Base-by-base conservation (phyloP, 768 basidiomycete species). In the Pholiota conissans region DNA sequence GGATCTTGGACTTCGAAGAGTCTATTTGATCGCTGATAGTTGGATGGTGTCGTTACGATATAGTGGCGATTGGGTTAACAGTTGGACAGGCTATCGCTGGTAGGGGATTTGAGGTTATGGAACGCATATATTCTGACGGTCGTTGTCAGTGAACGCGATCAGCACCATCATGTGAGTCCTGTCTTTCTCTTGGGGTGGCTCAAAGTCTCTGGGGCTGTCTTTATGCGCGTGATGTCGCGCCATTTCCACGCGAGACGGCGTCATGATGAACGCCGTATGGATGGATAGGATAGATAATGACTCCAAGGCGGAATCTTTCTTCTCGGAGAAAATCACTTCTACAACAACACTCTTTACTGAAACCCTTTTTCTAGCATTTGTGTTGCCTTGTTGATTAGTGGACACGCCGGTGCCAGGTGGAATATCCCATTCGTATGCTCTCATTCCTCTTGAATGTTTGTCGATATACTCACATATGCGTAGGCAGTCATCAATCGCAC, bases 381-480 rank as follows among this genome's bases (percentile, higher is more conserved):
- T 58, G 30, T 69, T 14, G 67, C 63, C 14, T 52, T 72, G 22
- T 63, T 72, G 14, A 34, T 66, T 22, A 72, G 63, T 52, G 71
- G 71, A 9, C 65, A 67, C 20, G 71, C 61, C 5, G 71, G 69
- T 14, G 71, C 69, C n/a, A 68, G 69, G 49, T 72, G 71, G 71
- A 68, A 69, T 57, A 58, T 72, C 30, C 69, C 71, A 4, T 72
- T 72, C 49, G 70, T 71, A 51, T 27, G 70, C 58, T 55, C 42
- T 8, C 52, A 35, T 29, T 28, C 14, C 26, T 39, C 16, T 51
- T 14, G 14, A 28, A 10, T 14, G 13, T 52, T 24, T 32, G 20
- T 14, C 30, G 1, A 30, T 10, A 5, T 3, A 32, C 6, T 34
- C 3, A 51, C 3, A 8, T 9, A n/a, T 10, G 14, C 24, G n/a